Conservation (phyloP, 2,329 filamentous ascomycete species). For the Pseudonectria foliicola region DNA sequence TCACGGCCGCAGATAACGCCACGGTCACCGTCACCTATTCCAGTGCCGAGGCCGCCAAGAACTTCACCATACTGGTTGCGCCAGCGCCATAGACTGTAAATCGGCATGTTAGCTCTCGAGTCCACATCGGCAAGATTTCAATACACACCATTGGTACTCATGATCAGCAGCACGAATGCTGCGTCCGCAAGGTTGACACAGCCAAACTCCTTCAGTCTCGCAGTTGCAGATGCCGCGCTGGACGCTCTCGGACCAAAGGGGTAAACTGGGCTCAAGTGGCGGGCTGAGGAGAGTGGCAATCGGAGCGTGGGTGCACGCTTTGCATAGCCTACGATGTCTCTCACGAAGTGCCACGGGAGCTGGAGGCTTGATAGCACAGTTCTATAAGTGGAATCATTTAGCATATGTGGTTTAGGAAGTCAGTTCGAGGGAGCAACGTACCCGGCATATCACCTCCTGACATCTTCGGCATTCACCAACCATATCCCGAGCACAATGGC, state of each 20-base stretch:
- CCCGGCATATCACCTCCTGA: slow-evolving; percentile 70
- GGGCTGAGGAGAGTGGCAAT: slow-evolving; percentile 48
- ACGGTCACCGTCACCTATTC: slow-evolving; percentile 80
- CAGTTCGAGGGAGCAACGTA: slow-evolving; percentile 35
- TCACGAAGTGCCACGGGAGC: slow-evolving; percentile 58
- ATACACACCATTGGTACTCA: slow-evolving; percentile 49
- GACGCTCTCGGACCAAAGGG: slow-evolving; percentile 50
- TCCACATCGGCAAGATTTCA: no score
- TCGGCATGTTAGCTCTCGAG: slow-evolving; percentile 6
- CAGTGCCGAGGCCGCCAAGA: slow-evolving; percentile 73
- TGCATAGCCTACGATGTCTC: slow-evolving; percentile 76
- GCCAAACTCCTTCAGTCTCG: slow-evolving; percentile 59
- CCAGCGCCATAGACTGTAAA: slow-evolving; percentile 78
- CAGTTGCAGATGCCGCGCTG: slow-evolving; percentile 48
- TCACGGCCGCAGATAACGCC: slow-evolving; percentile 85
- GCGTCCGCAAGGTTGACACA: slow-evolving; percentile 78
- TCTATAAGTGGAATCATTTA: slow-evolving; percentile 44
- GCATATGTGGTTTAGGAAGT: not conserved
- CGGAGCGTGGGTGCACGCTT: slow-evolving; percentile 65
- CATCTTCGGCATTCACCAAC: slow-evolving; percentile 79
- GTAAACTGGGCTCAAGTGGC: slow-evolving; percentile 34
- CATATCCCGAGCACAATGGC: slow-evolving; percentile 79
- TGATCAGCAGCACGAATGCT: slow-evolving; percentile 55
- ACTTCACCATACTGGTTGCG: slow-evolving; percentile 76
- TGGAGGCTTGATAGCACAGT: slow-evolving; percentile 82